phyloP scores from a whole-genome alignment of 1,139 yeast species.

The Protomyces lactucae-debilis region DNA sequence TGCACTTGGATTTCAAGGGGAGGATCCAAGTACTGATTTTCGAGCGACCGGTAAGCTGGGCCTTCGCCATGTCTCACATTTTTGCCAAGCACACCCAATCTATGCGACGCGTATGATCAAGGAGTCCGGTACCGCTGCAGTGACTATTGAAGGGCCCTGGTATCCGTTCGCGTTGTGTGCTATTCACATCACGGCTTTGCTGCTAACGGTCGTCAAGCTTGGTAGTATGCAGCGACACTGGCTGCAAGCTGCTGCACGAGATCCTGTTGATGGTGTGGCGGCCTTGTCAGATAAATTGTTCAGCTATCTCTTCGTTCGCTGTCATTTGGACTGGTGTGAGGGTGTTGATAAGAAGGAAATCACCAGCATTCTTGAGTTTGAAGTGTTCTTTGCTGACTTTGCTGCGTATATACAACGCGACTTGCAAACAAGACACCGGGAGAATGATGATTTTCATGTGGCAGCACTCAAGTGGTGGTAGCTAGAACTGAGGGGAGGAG shows the following conservation, averaged over 20 bases:
- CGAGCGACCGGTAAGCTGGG: constrained; percentile 14
- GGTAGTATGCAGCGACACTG: constrained; percentile 9
- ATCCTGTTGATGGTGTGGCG: background rate
- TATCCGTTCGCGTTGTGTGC: constrained; percentile 22
- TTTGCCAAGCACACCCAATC: constrained; percentile 9
- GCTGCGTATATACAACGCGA: background rate
- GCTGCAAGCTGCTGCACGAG: constrained; percentile 6
- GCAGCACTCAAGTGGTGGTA: constrained; percentile 19
- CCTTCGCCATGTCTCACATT: constrained; percentile 8
- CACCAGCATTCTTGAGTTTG: constrained; percentile 14
- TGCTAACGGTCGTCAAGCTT: background rate
- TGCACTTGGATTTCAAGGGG: constrained; percentile 15
- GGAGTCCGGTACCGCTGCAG: constrained; percentile 7
- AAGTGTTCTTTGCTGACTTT: constrained; percentile 17
- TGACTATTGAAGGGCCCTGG: constrained; percentile 11
- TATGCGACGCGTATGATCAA: constrained; percentile 14
- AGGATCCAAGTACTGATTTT: constrained; percentile 19
- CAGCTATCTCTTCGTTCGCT: constrained; percentile 10
- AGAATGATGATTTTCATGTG: constrained; percentile 18
- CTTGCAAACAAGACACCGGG: background rate
- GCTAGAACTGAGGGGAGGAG: background rate
- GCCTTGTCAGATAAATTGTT: constrained; percentile 1
- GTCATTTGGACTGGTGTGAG: constrained; percentile 22
- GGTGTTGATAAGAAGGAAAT: constrained; percentile 22
- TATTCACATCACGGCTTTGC: constrained; percentile 9